A percentile compares a stretch with the other conserved stretches of the same genome.
phyloP scores from a whole-genome alignment of 1,139 yeast species.

The Pichia sp. region DNA sequence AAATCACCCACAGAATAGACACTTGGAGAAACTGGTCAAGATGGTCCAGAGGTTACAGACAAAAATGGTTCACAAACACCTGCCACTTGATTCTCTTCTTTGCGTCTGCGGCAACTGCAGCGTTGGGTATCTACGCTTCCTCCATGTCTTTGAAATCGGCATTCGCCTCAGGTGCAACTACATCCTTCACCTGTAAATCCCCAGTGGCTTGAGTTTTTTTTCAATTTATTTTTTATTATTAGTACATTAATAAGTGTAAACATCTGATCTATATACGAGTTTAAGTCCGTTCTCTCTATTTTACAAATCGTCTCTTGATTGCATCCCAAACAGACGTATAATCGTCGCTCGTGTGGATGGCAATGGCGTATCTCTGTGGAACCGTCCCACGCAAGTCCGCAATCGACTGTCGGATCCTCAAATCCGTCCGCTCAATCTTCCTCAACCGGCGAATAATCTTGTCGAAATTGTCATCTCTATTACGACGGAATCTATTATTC shows the following conservation, averaged over 20 bases:
- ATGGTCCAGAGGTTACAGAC: constrained; percentile 30
- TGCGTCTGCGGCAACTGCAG: constrained; percentile 39
- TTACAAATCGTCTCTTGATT: not conserved
- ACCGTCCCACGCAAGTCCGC: constrained; percentile 10
- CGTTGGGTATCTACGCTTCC: constrained; percentile 38
- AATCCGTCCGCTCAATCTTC: constrained; percentile 14
- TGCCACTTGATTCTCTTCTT: constrained; percentile 34
- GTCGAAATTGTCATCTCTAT: constrained; percentile 1
- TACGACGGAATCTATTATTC: not conserved
- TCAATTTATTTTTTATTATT: too few species aligned
- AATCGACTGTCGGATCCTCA: constrained; percentile 18
- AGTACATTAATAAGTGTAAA: too few species aligned
- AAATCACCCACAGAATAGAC: constrained; percentile 34
- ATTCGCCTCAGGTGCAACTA: constrained; percentile 17
- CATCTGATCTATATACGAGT: too few species aligned
- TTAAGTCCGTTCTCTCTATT: too few species aligned
- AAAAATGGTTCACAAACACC: constrained; percentile 23
- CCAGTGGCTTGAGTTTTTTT: constrained; percentile 10
- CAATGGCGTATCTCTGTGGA: not conserved
- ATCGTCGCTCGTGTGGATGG: too few species aligned
- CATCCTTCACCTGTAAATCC: constrained; percentile 20
- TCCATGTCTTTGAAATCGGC: constrained; percentile 21
- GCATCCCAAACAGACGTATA: not conserved
- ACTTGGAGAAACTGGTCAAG: constrained; percentile 34
- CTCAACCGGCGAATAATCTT: constrained; percentile 10